Percentiles rank a stretch among this genome's conserved stretches.
Evolutionary conservation across 371 early-diverging fungal genomes (phyloP).

Genomic region (Blakeslea trispora): DNA sequence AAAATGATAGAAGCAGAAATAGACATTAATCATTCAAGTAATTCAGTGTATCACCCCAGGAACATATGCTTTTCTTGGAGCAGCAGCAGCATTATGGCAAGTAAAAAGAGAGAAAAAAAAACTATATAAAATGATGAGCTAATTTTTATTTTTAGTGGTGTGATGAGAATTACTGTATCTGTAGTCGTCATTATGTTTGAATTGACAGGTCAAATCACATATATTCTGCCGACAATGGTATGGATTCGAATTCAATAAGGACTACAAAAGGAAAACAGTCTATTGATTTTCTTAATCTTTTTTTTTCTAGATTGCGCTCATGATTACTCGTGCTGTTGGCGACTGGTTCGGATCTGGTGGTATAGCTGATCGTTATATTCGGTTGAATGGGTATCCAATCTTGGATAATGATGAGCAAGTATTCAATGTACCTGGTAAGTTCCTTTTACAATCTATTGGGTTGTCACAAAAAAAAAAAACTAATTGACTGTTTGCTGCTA

Average conservation of each 20-base stretch:
- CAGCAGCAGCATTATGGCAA: conserved; percentile 88
- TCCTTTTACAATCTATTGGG: too few species aligned
- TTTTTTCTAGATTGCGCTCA: conserved; percentile 67
- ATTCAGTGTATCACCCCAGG: conserved; percentile 87
- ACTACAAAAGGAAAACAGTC: background rate
- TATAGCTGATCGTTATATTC: conserved; percentile 86
- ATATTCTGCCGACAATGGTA: conserved; percentile 93
- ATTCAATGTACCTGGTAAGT: conserved; percentile 56
- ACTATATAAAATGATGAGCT: background rate
- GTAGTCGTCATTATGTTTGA: conserved; percentile 97
- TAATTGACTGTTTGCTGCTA: too few species aligned
- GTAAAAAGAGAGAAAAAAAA: background rate
- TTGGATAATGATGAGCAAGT: conserved; percentile 80
- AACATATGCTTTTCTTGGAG: conserved; percentile 95
- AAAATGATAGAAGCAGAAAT: background rate
- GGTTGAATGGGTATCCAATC: conserved; percentile 85
- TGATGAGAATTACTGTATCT: conserved; percentile 74
- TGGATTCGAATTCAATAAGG: too few species aligned
- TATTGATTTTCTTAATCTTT: too few species aligned
- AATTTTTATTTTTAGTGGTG: conserved; percentile 47
- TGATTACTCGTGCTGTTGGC: conserved; percentile 87
- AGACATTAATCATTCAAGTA: background rate
- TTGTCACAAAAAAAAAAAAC: too few species aligned
- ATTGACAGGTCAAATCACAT: conserved; percentile 90
- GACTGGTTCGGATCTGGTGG: conserved; percentile 84